Conservation (phyloP, 257 asterid genomes). For the Solanum chilense region DNA sequence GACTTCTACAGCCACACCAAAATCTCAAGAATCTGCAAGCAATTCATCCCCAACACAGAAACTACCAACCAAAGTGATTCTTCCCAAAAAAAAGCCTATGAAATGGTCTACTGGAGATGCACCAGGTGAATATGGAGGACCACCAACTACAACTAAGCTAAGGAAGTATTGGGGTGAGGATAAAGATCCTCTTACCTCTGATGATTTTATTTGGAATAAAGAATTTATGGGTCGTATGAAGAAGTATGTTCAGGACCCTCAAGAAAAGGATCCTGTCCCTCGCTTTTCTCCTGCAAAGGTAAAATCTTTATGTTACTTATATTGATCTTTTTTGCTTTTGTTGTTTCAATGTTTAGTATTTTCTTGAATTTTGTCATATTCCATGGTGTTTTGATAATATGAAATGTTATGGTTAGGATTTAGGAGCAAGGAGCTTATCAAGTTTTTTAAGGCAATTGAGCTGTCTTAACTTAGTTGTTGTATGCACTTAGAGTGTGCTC, state of each 20-base stretch:
- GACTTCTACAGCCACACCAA: slow-evolving; percentile 49
- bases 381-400: not conserved
- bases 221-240: slow-evolving; percentile 86
- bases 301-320: not conserved
- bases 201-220: slow-evolving; percentile 83
- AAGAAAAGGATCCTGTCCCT: not conserved
- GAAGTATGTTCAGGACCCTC: slow-evolving; percentile 47
- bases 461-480: not conserved
- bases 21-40: slow-evolving; percentile 37
- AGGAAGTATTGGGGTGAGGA: slow-evolving; percentile 87
- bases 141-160: slow-evolving; percentile 82
- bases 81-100: slow-evolving; percentile 74
- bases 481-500: not conserved
- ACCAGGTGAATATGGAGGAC: slow-evolving; percentile 94
- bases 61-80: slow-evolving; percentile 39
- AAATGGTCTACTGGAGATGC: slow-evolving; percentile 91
- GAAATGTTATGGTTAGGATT: not conserved
- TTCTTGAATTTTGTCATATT: not conserved
- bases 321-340: not conserved
- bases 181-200: slow-evolving; percentile 71
- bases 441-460: not conserved
- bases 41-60: slow-evolving; percentile 15
- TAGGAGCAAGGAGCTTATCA: not conserved
- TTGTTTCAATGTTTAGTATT: not conserved
- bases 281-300: slow-evolving; percentile 36